Evolutionary conservation across 2,329 filamentous ascomycete genomes (phyloP).

Genomic region (Aschersonia sp.): DNA sequence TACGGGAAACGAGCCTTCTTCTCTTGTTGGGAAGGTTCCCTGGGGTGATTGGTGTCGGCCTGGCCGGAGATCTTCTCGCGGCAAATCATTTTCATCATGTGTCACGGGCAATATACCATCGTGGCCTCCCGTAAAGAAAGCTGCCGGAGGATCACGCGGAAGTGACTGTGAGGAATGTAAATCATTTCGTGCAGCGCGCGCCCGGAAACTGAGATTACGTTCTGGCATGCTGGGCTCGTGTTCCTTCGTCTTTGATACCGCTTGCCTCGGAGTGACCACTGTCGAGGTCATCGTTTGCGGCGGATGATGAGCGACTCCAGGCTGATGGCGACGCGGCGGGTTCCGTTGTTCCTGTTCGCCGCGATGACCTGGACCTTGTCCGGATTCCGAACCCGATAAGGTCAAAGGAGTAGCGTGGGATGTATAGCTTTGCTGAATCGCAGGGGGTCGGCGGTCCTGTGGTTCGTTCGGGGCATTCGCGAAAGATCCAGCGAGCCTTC

Average conservation of each 20-base stretch:
- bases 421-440: slow-evolving; percentile 1
- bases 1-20: slow-evolving; percentile 15
- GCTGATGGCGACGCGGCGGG: background rate
- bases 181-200: slow-evolving; percentile 35
- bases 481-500: slow-evolving; percentile 14
- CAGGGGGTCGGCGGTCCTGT: slow-evolving; percentile 10
- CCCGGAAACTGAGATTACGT: slow-evolving; percentile 46
- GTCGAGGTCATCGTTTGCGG: too few species aligned
- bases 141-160: slow-evolving; percentile 8
- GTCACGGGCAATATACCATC: slow-evolving; percentile 21
- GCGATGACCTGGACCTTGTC: background rate
- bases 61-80: slow-evolving; percentile 41
- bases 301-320: background rate
- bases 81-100: slow-evolving; percentile 41
- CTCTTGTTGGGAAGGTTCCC: slow-evolving; percentile 14
- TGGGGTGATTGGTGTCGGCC: slow-evolving; percentile 21
- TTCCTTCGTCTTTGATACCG: background rate
- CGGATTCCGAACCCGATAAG: background rate
- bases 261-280: background rate
- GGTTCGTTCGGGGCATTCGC: slow-evolving; percentile 8
- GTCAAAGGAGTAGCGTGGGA: background rate
- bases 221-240: slow-evolving; percentile 1
- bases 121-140: slow-evolving; percentile 12
- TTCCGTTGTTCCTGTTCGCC: background rate
- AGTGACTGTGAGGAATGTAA: slow-evolving; percentile 14